Percentiles rank a stretch among this genome's conserved stretches.
phyloP scores from a whole-genome alignment of 345 rosid species.

The Lepidium sativum region DNA sequence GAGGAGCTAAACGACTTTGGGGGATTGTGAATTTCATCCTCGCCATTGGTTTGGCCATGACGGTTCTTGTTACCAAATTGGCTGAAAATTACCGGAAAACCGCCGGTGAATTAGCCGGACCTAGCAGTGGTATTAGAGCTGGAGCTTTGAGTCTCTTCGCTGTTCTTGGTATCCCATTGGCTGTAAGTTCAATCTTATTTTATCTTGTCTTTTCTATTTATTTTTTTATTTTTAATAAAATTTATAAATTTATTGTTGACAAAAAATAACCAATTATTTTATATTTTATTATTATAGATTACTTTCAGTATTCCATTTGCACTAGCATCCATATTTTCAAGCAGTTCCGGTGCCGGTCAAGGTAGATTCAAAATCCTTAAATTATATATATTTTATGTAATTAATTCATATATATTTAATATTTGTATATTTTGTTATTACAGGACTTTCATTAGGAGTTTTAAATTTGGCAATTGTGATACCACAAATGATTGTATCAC shows the following conservation, averaged over 20 bases:
- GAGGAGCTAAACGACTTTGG: conserved; percentile 57
- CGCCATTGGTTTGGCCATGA: conserved; percentile 43
- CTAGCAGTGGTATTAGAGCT: conserved; percentile 33
- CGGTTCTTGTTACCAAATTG: conserved; percentile 42
- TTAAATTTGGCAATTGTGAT: conserved; percentile 73
- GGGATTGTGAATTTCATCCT: conserved; percentile 55
- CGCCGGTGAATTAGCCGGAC: conserved; percentile 11
- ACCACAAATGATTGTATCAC: conserved; percentile 47
- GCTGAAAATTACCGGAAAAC: conserved; percentile 37
- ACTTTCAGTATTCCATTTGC: conserved; percentile 76
- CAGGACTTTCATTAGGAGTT: conserved; percentile 89
- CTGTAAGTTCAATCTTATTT: conserved; percentile 36
- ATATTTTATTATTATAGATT: conserved; percentile 34
- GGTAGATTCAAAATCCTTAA: conserved; percentile 29
- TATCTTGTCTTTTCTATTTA: not conserved
- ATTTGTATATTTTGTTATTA: not conserved
- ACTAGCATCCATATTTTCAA: conserved; percentile 71
- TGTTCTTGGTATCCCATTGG: conserved; percentile 72
- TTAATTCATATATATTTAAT: too few species aligned
- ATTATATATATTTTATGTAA: too few species aligned
- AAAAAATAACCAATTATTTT: not conserved
- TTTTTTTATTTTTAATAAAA: not conserved
- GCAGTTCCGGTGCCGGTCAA: conserved; percentile 59
- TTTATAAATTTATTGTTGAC: too few species aligned
- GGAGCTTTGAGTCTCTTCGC: conserved; percentile 54